Conservation (phyloP, 163 green algal species). For the Prototheca cutis region DNA sequence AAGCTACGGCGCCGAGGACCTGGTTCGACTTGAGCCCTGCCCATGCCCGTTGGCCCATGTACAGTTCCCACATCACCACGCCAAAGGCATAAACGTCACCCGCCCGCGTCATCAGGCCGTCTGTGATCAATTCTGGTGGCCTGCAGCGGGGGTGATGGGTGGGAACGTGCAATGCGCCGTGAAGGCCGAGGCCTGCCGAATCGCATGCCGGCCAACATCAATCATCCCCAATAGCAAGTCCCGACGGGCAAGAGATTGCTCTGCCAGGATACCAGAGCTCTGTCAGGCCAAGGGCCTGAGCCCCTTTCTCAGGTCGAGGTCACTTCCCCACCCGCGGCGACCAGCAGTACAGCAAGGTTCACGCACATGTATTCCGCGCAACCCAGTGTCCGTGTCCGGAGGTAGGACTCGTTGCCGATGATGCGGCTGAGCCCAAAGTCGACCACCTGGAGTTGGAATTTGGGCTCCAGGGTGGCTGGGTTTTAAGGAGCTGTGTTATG, state of each 20-base stretch:
- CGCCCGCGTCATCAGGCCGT: constrained; percentile 24
- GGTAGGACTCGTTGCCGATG: constrained; percentile 12
- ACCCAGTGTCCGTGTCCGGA: constrained; percentile 25
- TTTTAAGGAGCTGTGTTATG: too few relatives aligned
- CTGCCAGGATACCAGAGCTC: not conserved
- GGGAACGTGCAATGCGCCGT: too few relatives aligned
- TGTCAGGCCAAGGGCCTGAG: not conserved
- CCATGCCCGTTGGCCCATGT: constrained; percentile 17
- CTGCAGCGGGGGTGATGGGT: not conserved
- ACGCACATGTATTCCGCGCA: constrained; percentile 34
- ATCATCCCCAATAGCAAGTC: too few relatives aligned
- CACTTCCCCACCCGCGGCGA: not conserved
- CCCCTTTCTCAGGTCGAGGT: not conserved
- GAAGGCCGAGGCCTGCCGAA: too few relatives aligned
- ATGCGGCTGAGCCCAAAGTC: constrained; percentile 32
- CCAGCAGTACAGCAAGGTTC: too few relatives aligned
- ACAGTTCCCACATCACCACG: constrained; percentile 29
- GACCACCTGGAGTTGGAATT: constrained; percentile 20
- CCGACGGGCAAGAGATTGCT: too few relatives aligned
- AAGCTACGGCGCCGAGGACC: constrained; percentile 19
- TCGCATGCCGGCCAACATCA: too few relatives aligned
- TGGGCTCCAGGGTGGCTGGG: too few relatives aligned
- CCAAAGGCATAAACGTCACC: constrained; percentile 30
- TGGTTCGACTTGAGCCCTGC: constrained; percentile 17
- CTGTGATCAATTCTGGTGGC: constrained; percentile 26